Percentiles rank a stretch among this genome's conserved stretches.
phyloP scores from a whole-genome alignment of 2,329 filamentous ascomycete genomes.

The Botryotinia narcissicola region DNA sequence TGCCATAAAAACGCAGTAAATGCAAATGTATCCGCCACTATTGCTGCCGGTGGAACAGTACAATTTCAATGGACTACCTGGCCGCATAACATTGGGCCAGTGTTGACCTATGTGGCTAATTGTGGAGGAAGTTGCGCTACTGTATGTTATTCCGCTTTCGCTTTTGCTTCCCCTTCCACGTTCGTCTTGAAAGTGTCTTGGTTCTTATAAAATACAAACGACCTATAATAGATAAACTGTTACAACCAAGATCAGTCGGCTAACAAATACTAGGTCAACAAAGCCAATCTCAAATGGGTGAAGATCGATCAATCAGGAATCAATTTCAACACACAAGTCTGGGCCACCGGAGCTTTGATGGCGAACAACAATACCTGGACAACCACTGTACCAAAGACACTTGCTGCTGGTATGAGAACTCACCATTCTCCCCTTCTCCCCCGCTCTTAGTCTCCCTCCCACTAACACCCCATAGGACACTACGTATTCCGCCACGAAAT shows the following conservation, averaged over 20 bases:
- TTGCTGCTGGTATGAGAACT: conserved; percentile 6
- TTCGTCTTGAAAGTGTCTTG: no score
- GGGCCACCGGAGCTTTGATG: conserved; percentile 6
- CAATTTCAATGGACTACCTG: conserved; percentile 50
- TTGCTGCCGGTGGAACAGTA: conserved; percentile 47
- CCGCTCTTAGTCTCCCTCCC: conserved; percentile 21
- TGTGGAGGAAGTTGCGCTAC: conserved; percentile 42
- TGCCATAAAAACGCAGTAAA: conserved; percentile 47
- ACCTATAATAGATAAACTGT: no score
- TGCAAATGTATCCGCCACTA: conserved; percentile 43
- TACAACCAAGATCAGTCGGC: no score
- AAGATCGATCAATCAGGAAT: conserved; percentile 15
- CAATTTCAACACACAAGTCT: conserved; percentile 7
- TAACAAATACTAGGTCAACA: background rate
- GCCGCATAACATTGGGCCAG: conserved; percentile 47
- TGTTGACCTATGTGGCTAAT: conserved; percentile 34
- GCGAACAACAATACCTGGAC: conserved; percentile 17
- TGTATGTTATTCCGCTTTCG: conserved; percentile 25
- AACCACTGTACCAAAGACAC: conserved; percentile 3
- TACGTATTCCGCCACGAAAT: conserved; percentile 56
- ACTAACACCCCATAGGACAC: conserved; percentile 44
- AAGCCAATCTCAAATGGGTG: conserved; percentile 11
- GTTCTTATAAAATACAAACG: no score
- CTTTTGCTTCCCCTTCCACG: no score
- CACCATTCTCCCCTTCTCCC: no score